phyloP scores from a whole-genome alignment of 73 alveolate genomes.

The Paramecium sexaurelia region DNA sequence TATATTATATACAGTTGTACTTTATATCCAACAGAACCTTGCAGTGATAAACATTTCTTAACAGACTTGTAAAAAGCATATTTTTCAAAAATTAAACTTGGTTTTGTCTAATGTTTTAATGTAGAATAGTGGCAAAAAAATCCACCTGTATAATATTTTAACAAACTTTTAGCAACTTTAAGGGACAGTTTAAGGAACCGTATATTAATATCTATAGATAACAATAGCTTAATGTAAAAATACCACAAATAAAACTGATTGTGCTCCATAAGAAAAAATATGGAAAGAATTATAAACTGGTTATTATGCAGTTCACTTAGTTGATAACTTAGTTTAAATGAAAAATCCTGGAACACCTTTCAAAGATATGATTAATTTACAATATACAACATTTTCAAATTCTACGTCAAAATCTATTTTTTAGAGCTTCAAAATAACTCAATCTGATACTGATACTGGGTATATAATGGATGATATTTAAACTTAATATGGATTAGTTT shows the following conservation, averaged over 20 bases:
- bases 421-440: neutral
- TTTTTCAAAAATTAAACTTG: conserved; percentile 1
- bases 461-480: neutral
- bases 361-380: neutral
- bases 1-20: neutral
- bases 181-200: conserved; percentile 4
- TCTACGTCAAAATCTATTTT: neutral
- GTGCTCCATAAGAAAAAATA: conserved; percentile 1
- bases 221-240: conserved; percentile 25
- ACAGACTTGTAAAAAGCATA: neutral
- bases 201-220: neutral
- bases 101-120: neutral
- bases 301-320: conserved; percentile 2
- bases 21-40: neutral
- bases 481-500: neutral
- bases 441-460: conserved; percentile 10
- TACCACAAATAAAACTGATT: neutral
- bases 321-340: neutral
- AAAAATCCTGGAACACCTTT: neutral
- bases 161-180: neutral
- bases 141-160: conserved; percentile 23
- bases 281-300: neutral
- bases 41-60: conserved; percentile 1
- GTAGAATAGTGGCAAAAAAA: neutral
- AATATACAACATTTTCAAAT: neutral